Evolutionary conservation across 805 yeast genomes (phyloP), one percentile per base, ranked within the genome.

Genomic region (Ogataea neopini): DNA sequence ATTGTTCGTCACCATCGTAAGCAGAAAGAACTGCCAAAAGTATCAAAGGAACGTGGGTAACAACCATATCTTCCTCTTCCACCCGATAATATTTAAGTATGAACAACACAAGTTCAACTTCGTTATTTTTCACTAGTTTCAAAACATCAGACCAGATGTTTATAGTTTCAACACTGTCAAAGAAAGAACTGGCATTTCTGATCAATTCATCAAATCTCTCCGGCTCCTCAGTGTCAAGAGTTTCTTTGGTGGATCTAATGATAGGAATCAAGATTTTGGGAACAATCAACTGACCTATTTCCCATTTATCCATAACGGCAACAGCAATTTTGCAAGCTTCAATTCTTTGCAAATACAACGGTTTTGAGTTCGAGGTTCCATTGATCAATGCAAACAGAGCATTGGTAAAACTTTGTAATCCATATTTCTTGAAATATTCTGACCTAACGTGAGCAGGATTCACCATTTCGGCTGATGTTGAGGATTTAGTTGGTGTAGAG

Each of bases 271-370:
- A 78, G 6, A 91, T 64, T 20, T 71, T 66, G 0, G 96, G 95
- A 0, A 90, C 81, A 1, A 92, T 70, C 11, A 77, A 63, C 9
- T 83, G 80, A 10, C 97, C 95, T 35, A 94, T 83, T 65, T 94
- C 99, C 98, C 98, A 94, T 51, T 89, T 80, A 61, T 94, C 98
- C 83, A 91, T 79, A 3, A 91, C 73, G 0, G 94, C 80, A 3
- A 84, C 69, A 1, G 88, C 75, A 5, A 92, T 83, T 42, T 75
- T 79, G 57, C 81, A 81, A 0, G 86, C 82, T 18, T 73, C 76
- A 1, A 79, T 68, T 23, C 69, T 70, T 46, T 65, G 74, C 13
- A 53, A 66, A 30, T 53, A 57, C 6, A 52, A 44, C 1, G 67
- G 51, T 4, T 51, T 53, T 1, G 59, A 49, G 18, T 56, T 38